Base-by-base conservation (phyloP, 2,329 filamentous ascomycete species). In the Dichotomopilus funicola region DNA sequence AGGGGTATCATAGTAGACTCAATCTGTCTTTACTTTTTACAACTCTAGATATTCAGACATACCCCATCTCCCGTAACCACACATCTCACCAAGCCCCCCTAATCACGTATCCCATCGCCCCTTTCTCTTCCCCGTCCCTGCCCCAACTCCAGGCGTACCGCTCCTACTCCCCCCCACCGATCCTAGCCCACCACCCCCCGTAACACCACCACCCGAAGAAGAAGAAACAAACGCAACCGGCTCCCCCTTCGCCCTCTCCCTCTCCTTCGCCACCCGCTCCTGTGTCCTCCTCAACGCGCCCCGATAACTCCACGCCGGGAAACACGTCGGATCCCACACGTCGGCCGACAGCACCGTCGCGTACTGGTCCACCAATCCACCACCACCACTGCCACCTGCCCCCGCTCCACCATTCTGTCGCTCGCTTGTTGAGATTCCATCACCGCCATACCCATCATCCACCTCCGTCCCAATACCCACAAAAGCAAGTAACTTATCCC, bases 401-500 rank as follows among this genome's bases (percentile, higher is more conserved):
- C 12, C 40, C 2, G 40, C 40, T 3, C 59, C 68, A 42, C 74
- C 72, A 43, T 63, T 66, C 12, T 35, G 49, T 3, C 54, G 67
- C 7, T n/a, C 51, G 2, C 3, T 43, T 4, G 44, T 42, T 1
- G 35, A 19, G n/a, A n/a, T n/a, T n/a, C n/a, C n/a, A n/a, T n/a
- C n/a, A 3, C 60, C 68, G 38, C 74, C 72, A 38, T 71, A 73
- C 27, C 83, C 75, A 3, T 63, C 67, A 8, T 19, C 19, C 5
- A 76, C 63, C 27, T 70, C 73, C 7, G 62, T 62, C 49, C 62
- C 65, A 4, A 71, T 37, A 1, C 77, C 80, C 11, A 85, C 84
- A 71, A 89, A 91, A 31, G 75, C 77, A 73, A 90, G 77, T 54
- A 92, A 75, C 71, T 88, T 90, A 59, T 87, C 82, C 70, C 83